Base-by-base conservation (phyloP, 2,329 filamentous ascomycete genomes). In the Xylaria sp. region DNA sequence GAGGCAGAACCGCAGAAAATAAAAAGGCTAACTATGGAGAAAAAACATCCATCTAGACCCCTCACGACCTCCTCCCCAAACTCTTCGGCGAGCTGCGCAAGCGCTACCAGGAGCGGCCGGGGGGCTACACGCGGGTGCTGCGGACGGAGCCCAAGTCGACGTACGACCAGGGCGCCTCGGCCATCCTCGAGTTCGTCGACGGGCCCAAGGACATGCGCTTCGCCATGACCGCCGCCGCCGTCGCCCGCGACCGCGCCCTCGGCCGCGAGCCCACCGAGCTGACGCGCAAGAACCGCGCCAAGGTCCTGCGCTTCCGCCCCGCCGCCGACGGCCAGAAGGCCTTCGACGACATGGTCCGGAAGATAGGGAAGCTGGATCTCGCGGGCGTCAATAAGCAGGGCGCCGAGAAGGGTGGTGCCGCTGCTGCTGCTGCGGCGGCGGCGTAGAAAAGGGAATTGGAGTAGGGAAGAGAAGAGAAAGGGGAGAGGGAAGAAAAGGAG, bases 111-210 rank as follows among this genome's bases (percentile, higher is more conserved):
- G 79, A 86, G 63, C 90, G 96, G 58, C 92, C 92, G 1, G 96
- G 96, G 71, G 96, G 96, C 65, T 99, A 98, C 86, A 99, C 96
- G 20, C 93, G 96, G 52, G 93, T 99, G 12, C 89, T 98, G 57
- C 93, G 94, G 74, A 94, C 97, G 73, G 95, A 98, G 82, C 92
- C 96, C 66, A 88, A 92, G 76, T 94, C 95, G 81, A 87, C 88
- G 77, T 86, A 86, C 80, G 95, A 98, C 81, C 94, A 98, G 83
- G 95, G 93, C 9, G 89, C 91, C 72, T 94, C 92, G 41, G 95
- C 96, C 25, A 94, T 99, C 72, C 90, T 99, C 57, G 94, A 98
- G 82, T 88, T 99, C 39, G 94, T 99, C 70, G 96, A 99, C 81
- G 94, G 95, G 44, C 94, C 94, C 41, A 92, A 91, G 80, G 96